Base-by-base conservation (phyloP, 163 green algal species). In the Volvox carteri region DNA sequence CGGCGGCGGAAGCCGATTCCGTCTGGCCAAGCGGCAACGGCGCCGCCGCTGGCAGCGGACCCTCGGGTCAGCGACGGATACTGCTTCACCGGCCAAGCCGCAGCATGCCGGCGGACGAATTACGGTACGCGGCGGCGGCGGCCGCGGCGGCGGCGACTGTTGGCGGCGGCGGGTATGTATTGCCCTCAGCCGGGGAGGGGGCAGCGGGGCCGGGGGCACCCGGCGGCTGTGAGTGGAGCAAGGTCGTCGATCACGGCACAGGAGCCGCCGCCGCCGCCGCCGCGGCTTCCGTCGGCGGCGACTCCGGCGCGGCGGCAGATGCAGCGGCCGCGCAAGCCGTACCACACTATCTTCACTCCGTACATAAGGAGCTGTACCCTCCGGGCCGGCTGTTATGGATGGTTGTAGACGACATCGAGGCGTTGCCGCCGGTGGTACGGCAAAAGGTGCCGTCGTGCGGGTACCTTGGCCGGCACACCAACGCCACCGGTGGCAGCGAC, bases 341-440 rank as follows among this genome's bases (percentile, higher is more conserved):
- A 0, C 81, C 81, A 5, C 81, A 87, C 44, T 87, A 87, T 65
- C 41, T 77, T 8, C 84, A 89, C 72, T 78, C 72, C 9, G 41
- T 3, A 0, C 72, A 89, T 39, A 89, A 89, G 52, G 84, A 89
- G 72, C 72, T 89, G 28, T 89, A 89, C 72, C 84, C 84, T 14
- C 84, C 84, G 7, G 84, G 84, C 0, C 72, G 84, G 21, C 28
- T 89, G 84, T 72, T 89, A 30, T 89, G 84, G 84, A 89, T 89
- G 21, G 52, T 89, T 37, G 41, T 67, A 37, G 84, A 89, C 3
- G 72, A 84, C 6, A 21, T 65, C 35, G 28, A 60, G 1, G 23
- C 68, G 37, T 50, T 81, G 68, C 81, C 81, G 48, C 8, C 44
- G 33, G 25, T 21, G 5, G 7, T 79, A 9, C 81, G 81, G 2